Percentiles rank a stretch among this genome's conserved stretches.
Evolutionary conservation across 192 early-diverging fungal species (phyloP).

Genomic region (Pilobolus umbonatus): DNA sequence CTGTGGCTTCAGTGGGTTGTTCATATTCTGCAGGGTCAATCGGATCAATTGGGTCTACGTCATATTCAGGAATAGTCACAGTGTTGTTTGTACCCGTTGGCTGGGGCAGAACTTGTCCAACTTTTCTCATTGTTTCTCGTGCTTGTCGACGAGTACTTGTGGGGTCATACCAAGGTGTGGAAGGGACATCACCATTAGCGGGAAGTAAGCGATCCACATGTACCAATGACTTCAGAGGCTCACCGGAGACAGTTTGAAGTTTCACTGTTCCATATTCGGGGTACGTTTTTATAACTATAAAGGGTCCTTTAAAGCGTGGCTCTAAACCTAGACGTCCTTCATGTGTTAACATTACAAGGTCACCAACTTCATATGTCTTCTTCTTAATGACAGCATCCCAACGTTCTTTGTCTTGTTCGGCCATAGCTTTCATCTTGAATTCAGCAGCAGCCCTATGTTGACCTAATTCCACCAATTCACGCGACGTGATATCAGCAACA

Average conservation of each 20-base stretch:
- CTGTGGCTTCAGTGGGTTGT: too few species aligned
- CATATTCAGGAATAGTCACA: too few species aligned
- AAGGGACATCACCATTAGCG: not conserved
- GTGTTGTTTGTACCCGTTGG: too few species aligned
- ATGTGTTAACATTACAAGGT: not conserved
- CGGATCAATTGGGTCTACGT: too few species aligned
- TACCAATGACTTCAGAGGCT: not conserved
- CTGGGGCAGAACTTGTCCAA: too few species aligned
- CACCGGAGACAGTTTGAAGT: not conserved
- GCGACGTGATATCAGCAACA: not conserved
- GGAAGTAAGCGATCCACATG: not conserved
- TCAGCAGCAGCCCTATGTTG: constrained; percentile 8
- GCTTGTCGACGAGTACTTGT: not conserved
- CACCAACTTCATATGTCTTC: constrained; percentile 4
- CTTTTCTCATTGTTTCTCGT: too few species aligned
- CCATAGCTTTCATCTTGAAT: not conserved
- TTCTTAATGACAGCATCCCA: constrained; percentile 17
- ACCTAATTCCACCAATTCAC: not conserved
- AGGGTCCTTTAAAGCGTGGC: constrained; percentile 4
- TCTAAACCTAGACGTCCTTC: constrained; percentile 7
- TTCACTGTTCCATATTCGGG: not conserved
- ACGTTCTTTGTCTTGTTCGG: constrained; percentile 1
- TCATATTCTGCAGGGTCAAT: too few species aligned
- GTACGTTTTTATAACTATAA: not conserved
- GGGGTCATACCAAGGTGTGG: not conserved